Evolutionary conservation across 108 stramenopile genomes (phyloP).

Genomic region (Fragilaria radians): DNA sequence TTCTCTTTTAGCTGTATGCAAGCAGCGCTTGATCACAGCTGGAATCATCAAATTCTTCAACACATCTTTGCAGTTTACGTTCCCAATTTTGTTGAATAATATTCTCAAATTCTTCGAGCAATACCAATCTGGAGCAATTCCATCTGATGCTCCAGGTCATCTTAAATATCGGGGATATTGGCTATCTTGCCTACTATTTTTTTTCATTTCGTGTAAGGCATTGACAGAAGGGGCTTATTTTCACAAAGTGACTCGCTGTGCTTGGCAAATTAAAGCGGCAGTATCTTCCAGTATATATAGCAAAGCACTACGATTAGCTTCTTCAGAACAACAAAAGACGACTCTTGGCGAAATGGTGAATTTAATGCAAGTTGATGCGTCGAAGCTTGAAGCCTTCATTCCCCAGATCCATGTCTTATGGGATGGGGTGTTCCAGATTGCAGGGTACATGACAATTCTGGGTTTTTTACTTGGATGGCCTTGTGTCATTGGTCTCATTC

Average conservation of each 20-base stretch:
- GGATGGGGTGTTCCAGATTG: constrained; percentile 69
- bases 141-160: constrained; percentile 26
- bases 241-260: constrained; percentile 43
- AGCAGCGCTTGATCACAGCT: constrained; percentile 42
- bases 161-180: constrained; percentile 62
- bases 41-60: constrained; percentile 49
- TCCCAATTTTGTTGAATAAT: constrained; percentile 55
- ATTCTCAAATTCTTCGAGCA: constrained; percentile 59
- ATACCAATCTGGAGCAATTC: constrained; percentile 41
- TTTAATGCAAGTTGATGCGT: constrained; percentile 90
- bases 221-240: constrained; percentile 65
- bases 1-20: constrained; percentile 29
- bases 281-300: constrained; percentile 73
- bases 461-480: constrained; percentile 65
- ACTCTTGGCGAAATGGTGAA: constrained; percentile 82
- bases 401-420: constrained; percentile 66
- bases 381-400: constrained; percentile 69
- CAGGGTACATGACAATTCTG: constrained; percentile 67
- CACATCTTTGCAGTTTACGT: constrained; percentile 56
- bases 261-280: constrained; percentile 32
- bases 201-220: constrained; percentile 54
- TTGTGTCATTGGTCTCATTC: constrained; percentile 64
- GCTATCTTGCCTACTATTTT: constrained; percentile 50
- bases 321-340: constrained; percentile 51
- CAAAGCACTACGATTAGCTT: constrained; percentile 76